phyloP scores from a whole-genome alignment of 139 green algal genomes.

The Nannochloris sp. region DNA sequence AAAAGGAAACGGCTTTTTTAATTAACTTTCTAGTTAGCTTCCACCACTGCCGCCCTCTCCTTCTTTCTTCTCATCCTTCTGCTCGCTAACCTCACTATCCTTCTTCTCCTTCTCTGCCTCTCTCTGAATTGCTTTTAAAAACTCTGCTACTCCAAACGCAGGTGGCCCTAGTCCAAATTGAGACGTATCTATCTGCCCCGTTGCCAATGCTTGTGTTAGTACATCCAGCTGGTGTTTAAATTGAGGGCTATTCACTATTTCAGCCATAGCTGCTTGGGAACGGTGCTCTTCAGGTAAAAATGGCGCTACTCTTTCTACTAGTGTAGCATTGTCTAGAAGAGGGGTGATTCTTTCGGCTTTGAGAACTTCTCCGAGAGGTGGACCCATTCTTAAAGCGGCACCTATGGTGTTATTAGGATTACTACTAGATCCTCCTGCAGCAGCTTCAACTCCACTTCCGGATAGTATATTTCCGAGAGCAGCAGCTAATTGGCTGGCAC shows the following conservation, averaged over 20 bases:
- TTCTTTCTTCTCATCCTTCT: conserved; percentile 7
- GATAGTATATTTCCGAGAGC: background rate
- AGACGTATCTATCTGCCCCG: conserved; percentile 54
- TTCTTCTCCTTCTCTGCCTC: conserved; percentile 7
- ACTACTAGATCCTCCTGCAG: background rate
- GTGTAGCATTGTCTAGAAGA: conserved; percentile 37
- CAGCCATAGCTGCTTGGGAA: conserved; percentile 13
- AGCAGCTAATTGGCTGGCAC: conserved; percentile 5
- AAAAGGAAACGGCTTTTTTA: too few species aligned
- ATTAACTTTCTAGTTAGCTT: too few species aligned
- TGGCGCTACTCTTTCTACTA: conserved; percentile 27
- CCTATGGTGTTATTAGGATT: background rate
- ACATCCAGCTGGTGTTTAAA: conserved; percentile 65
- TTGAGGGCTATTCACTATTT: conserved; percentile 46
- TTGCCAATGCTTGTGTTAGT: conserved; percentile 50
- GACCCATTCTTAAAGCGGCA: conserved; percentile 18
- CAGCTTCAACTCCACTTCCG: background rate
- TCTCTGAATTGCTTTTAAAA: conserved; percentile 25
- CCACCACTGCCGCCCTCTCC: background rate
- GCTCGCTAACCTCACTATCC: background rate
- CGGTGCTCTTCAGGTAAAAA: conserved; percentile 48
- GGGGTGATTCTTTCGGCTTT: conserved; percentile 44
- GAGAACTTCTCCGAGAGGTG: conserved; percentile 49
- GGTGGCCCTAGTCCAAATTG: conserved; percentile 45
- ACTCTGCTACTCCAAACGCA: conserved; percentile 17